phyloP scores from a whole-genome alignment of 2,329 filamentous ascomycete species.

The Emergomyces orientalis region DNA sequence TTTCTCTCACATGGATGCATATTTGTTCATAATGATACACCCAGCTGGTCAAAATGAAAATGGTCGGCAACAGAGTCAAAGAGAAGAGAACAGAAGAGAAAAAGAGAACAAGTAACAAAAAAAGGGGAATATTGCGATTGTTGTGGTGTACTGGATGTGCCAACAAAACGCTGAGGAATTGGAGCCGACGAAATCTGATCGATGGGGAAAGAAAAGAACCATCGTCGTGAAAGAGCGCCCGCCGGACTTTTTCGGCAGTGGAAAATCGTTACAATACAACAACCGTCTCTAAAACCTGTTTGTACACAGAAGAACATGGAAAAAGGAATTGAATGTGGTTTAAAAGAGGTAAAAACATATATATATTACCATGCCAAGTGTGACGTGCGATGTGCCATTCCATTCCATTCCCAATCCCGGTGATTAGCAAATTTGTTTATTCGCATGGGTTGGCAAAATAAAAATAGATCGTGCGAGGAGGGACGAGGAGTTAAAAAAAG shows the following conservation, averaged over 20 bases:
- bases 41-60: background rate
- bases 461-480: background rate
- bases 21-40: background rate
- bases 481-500: background rate
- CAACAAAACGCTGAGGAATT: background rate
- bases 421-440: background rate
- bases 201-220: background rate
- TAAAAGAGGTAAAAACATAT: background rate
- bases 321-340: background rate
- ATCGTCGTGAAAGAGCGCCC: background rate
- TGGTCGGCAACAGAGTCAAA: background rate
- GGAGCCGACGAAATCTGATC: background rate
- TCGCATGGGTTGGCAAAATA: background rate
- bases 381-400: background rate
- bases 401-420: background rate
- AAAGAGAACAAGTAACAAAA: background rate
- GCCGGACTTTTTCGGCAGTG: background rate
- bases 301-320: slow-evolving; percentile 2
- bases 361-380: slow-evolving; percentile 1
- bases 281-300: background rate
- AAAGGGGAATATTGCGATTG: background rate
- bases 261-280: background rate
- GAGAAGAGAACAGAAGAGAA: background rate
- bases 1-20: background rate
- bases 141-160: background rate